Evolutionary conservation across 2,329 filamentous ascomycete genomes (phyloP).

Genomic region (Xylaria digitata): DNA sequence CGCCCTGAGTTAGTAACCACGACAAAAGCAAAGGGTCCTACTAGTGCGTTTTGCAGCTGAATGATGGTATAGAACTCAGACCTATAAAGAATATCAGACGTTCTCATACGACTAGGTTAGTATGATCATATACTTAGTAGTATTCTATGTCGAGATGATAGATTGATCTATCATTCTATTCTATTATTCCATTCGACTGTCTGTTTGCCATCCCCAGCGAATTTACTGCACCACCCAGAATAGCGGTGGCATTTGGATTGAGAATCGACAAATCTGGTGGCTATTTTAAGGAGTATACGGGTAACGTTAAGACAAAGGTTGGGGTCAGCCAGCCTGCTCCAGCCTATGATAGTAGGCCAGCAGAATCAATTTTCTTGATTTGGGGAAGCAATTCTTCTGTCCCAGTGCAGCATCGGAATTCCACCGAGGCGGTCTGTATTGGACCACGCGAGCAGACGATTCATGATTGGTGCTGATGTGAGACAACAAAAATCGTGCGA

Average conservation of each 20-base stretch:
- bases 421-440: slow-evolving; percentile 9
- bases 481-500: slow-evolving; percentile 28
- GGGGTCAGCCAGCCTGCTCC: neutral
- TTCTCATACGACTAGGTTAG: too few relatives aligned
- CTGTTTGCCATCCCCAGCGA: too few relatives aligned
- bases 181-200: neutral
- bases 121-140: too few relatives aligned
- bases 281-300: neutral
- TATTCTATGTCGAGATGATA: too few relatives aligned
- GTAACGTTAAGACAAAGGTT: neutral
- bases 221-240: neutral
- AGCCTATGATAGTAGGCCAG: slow-evolving; percentile 17
- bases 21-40: too few relatives aligned
- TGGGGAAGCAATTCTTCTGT: slow-evolving; percentile 12
- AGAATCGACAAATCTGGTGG: neutral
- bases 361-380: slow-evolving; percentile 2
- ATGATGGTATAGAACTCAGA: too few relatives aligned
- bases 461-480: slow-evolving; percentile 30
- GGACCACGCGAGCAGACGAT: slow-evolving; percentile 22
- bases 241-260: neutral
- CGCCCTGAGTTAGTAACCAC: too few relatives aligned
- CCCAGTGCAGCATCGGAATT: slow-evolving; percentile 14
- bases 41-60: too few relatives aligned
- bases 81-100: too few relatives aligned
- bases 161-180: neutral